phyloP scores from a whole-genome alignment of 2,329 filamentous ascomycete species.

The Aspergillus viridinutans region DNA sequence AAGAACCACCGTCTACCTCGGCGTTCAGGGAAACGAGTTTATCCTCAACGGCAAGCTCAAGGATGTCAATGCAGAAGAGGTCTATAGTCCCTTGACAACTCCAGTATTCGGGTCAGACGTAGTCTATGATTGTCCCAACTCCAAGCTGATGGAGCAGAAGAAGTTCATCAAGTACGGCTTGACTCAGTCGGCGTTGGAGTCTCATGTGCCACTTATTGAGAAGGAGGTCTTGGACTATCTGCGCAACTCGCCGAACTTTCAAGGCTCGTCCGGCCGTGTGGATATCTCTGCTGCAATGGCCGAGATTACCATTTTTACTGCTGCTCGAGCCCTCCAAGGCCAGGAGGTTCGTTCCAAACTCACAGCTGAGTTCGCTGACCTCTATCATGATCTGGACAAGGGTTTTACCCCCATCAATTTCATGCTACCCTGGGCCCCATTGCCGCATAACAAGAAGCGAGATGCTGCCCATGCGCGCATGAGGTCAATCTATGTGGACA shows the following conservation, averaged over 20 bases:
- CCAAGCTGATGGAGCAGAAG: slow-evolving; percentile 94
- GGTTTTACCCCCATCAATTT: slow-evolving; percentile 81
- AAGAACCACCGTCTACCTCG: slow-evolving; percentile 82
- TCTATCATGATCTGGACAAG: slow-evolving; percentile 77
- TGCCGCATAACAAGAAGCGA: slow-evolving; percentile 70
- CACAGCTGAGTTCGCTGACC: slow-evolving; percentile 65
- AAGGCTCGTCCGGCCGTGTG: slow-evolving; percentile 56
- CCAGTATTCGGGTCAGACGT: slow-evolving; percentile 78
- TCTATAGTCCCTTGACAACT: slow-evolving; percentile 71
- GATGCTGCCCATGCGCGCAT: slow-evolving; percentile 69
- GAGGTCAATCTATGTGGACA: slow-evolving; percentile 65
- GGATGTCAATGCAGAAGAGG: slow-evolving; percentile 86
- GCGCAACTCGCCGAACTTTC: slow-evolving; percentile 53
- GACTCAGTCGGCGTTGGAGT: slow-evolving; percentile 55
- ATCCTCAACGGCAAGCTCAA: slow-evolving; percentile 88
- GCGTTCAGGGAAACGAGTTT: slow-evolving; percentile 81
- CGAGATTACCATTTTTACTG: slow-evolving; percentile 78
- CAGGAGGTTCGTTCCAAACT: slow-evolving; percentile 70
- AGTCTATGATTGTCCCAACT: slow-evolving; percentile 85
- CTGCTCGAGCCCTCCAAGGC: slow-evolving; percentile 69
- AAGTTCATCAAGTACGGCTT: slow-evolving; percentile 68
- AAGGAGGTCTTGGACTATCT: slow-evolving; percentile 55
- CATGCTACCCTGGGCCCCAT: slow-evolving; percentile 71
- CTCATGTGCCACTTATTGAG: slow-evolving; percentile 80
- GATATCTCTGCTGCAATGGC: slow-evolving; percentile 66